Base-by-base conservation (phyloP, 2,329 filamentous ascomycete species). In the Setomelanomma holmii region DNA sequence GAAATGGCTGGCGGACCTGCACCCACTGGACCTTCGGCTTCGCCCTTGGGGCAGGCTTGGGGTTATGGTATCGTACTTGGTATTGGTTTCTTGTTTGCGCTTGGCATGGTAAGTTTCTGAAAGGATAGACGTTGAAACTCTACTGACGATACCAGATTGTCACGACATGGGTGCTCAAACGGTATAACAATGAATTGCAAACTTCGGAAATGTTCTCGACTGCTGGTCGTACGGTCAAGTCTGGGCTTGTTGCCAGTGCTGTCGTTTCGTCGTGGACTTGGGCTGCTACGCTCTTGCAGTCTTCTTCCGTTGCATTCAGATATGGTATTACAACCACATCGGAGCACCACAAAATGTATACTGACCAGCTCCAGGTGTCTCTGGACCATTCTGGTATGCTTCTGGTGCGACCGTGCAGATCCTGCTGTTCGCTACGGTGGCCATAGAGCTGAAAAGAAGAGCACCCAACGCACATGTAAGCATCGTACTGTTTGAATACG, bases 51-150 rank as follows among this genome's bases (percentile, higher is more conserved):
- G 3, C 66, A 66, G 49, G 64, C 49, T 46, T 67, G 66, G 66
- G 68, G 68, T n/a, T 72, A 72, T 63, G 69, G 69, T 14, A 67
- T 71, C 24, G 62, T 72, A 10, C 56, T 72, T 49, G 69, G 69
- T 35, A 46, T 72, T 22, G 69, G 69, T 1, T 69, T 69, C 17
- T 48, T 69, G 21, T 69, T 69, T 24, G 65, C 65, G 6, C 58
- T 69, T 51, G 65, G 61, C 45, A 70, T 68, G 68, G 66, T 64
- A 53, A 4, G 55, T 53, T 19, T 17, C 38, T 20, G 16, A 5
- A 23, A 20, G 11, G 39, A 23, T 21, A 3, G 17, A 16, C 20
- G 30, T 17, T 7, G 21, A 2, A 4, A 35, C 16, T 8, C n/a
- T 24, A n/a, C 30, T 30, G 20, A 36, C 8, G 16, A 4, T 23